Base-by-base conservation (phyloP, 208 protist genomes). In the Trypanosoma conorhini region DNA sequence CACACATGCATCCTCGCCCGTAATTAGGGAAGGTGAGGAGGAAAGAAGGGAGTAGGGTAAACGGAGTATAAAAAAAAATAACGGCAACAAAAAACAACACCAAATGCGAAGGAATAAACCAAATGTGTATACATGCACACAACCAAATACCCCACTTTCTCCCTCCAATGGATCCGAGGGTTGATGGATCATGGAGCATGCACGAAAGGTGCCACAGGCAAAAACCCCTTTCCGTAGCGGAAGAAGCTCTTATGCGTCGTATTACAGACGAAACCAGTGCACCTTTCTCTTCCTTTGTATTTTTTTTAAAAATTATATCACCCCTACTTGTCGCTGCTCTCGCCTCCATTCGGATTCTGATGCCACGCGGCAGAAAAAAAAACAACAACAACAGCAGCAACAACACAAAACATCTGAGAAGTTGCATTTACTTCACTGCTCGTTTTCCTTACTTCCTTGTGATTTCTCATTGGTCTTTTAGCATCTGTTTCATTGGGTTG, bases 1-100 rank as follows among this genome's bases (percentile, higher is more conserved):
- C 3, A 52, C 3, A 54, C 5, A 54, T n/a, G 21, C 9, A 51
- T n/a, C 3, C 46, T 51, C 46, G 46, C 46, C 5, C 46, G 26
- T 24, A 54, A n/a, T 26, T 24, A 54, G 3, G 22, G 26, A 54
- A 24, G 26, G 9, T 1, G 5, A 54, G 5, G 55, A 55, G 54
- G 62, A 72, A 75, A 77, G 84, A 46, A 13, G 67, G 33, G 13
- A 56, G 35, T 70, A 86, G 77, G 21, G 88, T 55, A 56, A 74
- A 40, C 28, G 78, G 62, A 63, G n/a, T 60, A 57, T 57, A 65
- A n/a, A 46, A 61, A 65, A 61, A 71, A 48, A 52, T 50, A 72
- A 72, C 13, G 28, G 31, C 26, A 31, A 54, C n/a, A 35, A 51
- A 51, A 2, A 51, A 51, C 3, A 51, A 51, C 46, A 51, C 19